Evolutionary conservation across 1,284 basidiomycete genomes (phyloP).

Genomic region (Mycena sp.): DNA sequence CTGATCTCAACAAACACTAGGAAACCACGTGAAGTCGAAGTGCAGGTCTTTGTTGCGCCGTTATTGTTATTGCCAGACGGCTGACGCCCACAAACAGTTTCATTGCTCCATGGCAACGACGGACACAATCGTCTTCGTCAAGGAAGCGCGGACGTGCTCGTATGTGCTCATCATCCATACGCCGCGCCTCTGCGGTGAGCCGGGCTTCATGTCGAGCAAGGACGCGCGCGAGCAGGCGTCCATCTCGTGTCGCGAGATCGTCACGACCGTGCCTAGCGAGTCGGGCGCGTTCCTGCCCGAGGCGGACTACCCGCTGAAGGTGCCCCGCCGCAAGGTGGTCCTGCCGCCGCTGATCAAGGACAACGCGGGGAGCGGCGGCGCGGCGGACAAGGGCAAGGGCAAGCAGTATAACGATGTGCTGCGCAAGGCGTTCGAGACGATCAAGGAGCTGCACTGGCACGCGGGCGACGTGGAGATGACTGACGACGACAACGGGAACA

Average conservation of each 20-base stretch:
- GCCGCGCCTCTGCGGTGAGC: conserved; percentile 89
- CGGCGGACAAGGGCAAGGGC: conserved; percentile 31
- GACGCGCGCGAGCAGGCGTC: conserved; percentile 72
- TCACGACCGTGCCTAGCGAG: conserved; percentile 51
- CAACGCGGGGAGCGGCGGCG: conserved; percentile 28
- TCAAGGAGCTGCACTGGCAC: conserved; percentile 50
- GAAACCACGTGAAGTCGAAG: conserved; percentile 85
- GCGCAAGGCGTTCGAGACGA: conserved; percentile 53
- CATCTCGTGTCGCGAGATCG: conserved; percentile 80
- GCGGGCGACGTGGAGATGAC: conserved; percentile 51
- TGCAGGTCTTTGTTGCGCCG: conserved; percentile 88
- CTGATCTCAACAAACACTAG: conserved; percentile 11
- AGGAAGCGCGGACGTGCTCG: conserved; percentile 90
- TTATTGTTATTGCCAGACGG: not conserved
- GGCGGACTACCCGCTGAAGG: conserved; percentile 64
- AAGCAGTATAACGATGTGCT: conserved; percentile 46
- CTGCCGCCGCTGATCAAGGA: conserved; percentile 53
- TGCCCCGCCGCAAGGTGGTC: conserved; percentile 57
- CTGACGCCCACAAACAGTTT: conserved; percentile 60
- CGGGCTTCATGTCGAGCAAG: conserved; percentile 84
- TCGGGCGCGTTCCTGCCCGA: conserved; percentile 49
- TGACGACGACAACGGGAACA: conserved; percentile 54
- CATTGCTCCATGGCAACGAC: conserved; percentile 94
- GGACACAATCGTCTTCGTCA: conserved; percentile 88
- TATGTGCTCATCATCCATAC: conserved; percentile 94